Base-by-base conservation (phyloP, 1,284 basidiomycete species). In the Ustilago hordei region DNA sequence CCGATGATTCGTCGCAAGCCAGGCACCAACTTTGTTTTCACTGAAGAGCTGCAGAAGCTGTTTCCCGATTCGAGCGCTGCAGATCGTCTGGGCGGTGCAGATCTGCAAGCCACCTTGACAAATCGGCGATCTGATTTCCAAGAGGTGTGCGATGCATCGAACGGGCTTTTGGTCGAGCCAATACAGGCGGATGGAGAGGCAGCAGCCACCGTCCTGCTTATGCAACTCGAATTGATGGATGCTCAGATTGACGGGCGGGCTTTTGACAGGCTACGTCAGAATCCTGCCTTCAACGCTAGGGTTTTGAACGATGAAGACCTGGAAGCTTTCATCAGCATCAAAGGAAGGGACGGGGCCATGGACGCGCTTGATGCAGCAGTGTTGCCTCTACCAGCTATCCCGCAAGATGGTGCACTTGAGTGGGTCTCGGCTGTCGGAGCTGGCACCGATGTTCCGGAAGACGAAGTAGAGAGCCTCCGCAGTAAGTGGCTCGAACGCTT, bases 11-110 rank as follows among this genome's bases (percentile, higher is more conserved):
- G 76, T n/a, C 71, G 76, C 36, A 60, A 38, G 19, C 76, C 76
- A 8, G 76, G 76, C 6, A 75, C 72, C 59, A 78, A 78, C 60
- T 75, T 78, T 61, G 76, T 67, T 23, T 54, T 75, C 11, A 69
- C 59, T 28, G 76, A 78, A 32, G 76, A 75, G 59, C 55, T 65
- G 7, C 43, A 31, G 13, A 64, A 57, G 28, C 55, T 73, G 11
- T 35, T 69, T 8, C 69, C 74, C 4, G 73, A 75, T 15, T 17
- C 57, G 0, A 47, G 13, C 13, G 55, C 69, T 3, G 58, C 38
- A 4, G 54, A 38, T 31, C 31, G 50, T 17, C 31, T 71, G 13
- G 73, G 56, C 4, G 58, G 45, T 0, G 31, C 48, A 13, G 69
- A 73, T 47, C 52, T 69, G 35, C 55, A 57, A 8, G 56, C 67